Evolutionary conservation across 1,139 yeast genomes (phyloP), one percentile per base, ranked within the genome.

Genomic region (Sugiyamaella neomexicana): DNA sequence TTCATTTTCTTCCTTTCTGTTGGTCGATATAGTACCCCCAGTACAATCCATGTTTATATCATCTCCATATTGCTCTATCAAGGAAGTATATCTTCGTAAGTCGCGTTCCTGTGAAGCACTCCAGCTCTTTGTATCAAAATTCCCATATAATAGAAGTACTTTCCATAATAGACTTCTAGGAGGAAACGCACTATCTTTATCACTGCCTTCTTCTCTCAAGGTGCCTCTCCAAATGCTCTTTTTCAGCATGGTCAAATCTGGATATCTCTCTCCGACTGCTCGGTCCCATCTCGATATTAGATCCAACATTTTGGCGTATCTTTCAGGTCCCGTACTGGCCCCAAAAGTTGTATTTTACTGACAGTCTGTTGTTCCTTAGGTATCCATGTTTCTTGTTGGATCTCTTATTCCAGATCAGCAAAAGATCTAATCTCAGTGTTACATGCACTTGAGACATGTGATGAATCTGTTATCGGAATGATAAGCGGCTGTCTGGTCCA

Each of bases 101-200:
- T 56, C 52, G 12, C 58, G 53, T 23, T 55, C 51, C 50, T 60
- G 62, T 3, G 50, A 54, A 13, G 56, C 57, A 9, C 36, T 37
- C 66, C 66, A 62, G 36, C 55, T 55, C 32, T 53, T 42, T 38
- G 53, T 56, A 46, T 63, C 65, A 39, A 58, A 55, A 12, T 61
- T 60, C 2, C 61, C 61, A 40, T 61, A 62, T 37, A 62, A 49
- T 45, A 62, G 49, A 34, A 65, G 53, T 23, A 64, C 66, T 50
- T 62, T 61, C 69, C 69, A 65, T 32, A 65, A 50, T 9, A 62
- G 34, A 1, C 62, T 54, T 34, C 68, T 50, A 9, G 68, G 67
- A n/a, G 62, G 53, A n/a, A 54, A 46, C 38, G 54, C 56, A 41
- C 54, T 29, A 9, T 29, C 34, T 9, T 29, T 29, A 12, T 54